A percentile compares a stretch with the other conserved stretches of the same genome.
Evolutionary conservation across 1,139 yeast genomes (phyloP).

Genomic region (Yamadazyma atlantica): DNA sequence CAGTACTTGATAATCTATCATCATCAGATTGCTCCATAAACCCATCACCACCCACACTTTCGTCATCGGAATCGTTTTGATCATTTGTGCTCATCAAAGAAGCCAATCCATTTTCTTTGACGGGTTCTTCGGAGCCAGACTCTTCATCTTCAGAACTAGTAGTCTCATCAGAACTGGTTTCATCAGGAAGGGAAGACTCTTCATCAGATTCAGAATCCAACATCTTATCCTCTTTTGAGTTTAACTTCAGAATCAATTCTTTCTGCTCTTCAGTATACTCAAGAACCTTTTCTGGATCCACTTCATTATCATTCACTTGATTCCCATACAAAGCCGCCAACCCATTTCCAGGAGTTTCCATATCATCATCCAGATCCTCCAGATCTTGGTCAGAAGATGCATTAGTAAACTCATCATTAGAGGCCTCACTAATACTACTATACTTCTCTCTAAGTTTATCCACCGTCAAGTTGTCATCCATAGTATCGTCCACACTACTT

Average conservation of each 20-base stretch:
- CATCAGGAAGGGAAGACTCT: slow-evolving; percentile 22
- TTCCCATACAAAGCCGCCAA: slow-evolving; percentile 34
- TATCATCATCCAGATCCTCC: slow-evolving; percentile 22
- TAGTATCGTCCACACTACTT: slow-evolving; percentile 28
- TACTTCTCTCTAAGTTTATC: slow-evolving; percentile 70
- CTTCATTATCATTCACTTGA: slow-evolving; percentile 7
- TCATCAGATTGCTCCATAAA: slow-evolving; percentile 21
- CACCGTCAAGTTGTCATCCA: slow-evolving; percentile 59
- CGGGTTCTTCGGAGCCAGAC: slow-evolving; percentile 6
- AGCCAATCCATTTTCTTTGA: slow-evolving; percentile 19
- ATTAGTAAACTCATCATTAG: slow-evolving; percentile 14
- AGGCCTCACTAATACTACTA: slow-evolving; percentile 37
- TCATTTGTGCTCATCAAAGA: slow-evolving; percentile 20
- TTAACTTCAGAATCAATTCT: slow-evolving; percentile 25
- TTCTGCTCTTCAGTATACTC: slow-evolving; percentile 40
- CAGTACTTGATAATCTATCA: slow-evolving; percentile 18
- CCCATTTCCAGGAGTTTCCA: slow-evolving; percentile 22
- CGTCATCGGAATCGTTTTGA: slow-evolving; percentile 21
- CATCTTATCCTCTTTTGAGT: slow-evolving; percentile 17
- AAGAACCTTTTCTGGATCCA: slow-evolving; percentile 3
- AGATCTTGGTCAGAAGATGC: slow-evolving; percentile 16
- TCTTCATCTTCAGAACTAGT: slow-evolving; percentile 4
- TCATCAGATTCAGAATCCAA: slow-evolving; percentile 14
- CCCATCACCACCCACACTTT: slow-evolving; percentile 14
- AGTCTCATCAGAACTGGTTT: slow-evolving; percentile 7